These are phyloP conservation scores for Ogataea sp. DNA, from an alignment of 805 yeast species.

Conservation along the genomic window DNA sequence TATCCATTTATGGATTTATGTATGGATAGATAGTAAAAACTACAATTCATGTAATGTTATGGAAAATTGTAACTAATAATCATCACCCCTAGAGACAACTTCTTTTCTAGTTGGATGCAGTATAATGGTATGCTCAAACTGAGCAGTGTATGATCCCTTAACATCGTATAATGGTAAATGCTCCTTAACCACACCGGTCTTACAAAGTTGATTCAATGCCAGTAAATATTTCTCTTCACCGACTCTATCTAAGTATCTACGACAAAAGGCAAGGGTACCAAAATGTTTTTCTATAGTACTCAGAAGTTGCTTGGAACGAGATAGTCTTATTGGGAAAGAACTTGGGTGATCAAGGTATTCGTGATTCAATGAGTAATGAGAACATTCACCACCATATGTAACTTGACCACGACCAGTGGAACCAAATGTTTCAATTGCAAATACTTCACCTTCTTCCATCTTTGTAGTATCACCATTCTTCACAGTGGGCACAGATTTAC, in stretches of 20 bases:
- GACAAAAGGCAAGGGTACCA: conserved; percentile 95
- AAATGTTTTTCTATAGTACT: conserved; percentile 69
- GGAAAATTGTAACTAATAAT: conserved; percentile 50
- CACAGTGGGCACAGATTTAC: conserved; percentile 94
- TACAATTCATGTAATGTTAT: too few species aligned
- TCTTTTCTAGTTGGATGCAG: conserved; percentile 90
- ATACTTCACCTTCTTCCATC: conserved; percentile 98
- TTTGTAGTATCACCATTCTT: conserved; percentile 89
- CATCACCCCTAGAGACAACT: conserved; percentile 92
- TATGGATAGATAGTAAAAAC: too few species aligned
- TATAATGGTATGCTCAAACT: conserved; percentile 88
- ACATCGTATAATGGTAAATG: conserved; percentile 88
- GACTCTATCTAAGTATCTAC: conserved; percentile 83
- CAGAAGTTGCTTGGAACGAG: conserved; percentile 63
- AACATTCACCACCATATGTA: conserved; percentile 79
- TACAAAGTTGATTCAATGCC: conserved; percentile 79
- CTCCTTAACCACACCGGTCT: conserved; percentile 82
- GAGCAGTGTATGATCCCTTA: conserved; percentile 89
- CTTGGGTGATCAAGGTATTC: conserved; percentile 40
- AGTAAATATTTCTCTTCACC: conserved; percentile 89
- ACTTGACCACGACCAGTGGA: conserved; percentile 94
- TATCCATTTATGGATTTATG: too few species aligned
- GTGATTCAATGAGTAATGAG: conserved; percentile 74
- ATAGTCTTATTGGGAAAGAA: conserved; percentile 45
- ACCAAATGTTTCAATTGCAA: conserved; percentile 98